Evolutionary conservation across 2,329 filamentous ascomycete genomes (phyloP), one percentile per base, ranked within the genome.

Genomic region (Microsporum ferrugineum): DNA sequence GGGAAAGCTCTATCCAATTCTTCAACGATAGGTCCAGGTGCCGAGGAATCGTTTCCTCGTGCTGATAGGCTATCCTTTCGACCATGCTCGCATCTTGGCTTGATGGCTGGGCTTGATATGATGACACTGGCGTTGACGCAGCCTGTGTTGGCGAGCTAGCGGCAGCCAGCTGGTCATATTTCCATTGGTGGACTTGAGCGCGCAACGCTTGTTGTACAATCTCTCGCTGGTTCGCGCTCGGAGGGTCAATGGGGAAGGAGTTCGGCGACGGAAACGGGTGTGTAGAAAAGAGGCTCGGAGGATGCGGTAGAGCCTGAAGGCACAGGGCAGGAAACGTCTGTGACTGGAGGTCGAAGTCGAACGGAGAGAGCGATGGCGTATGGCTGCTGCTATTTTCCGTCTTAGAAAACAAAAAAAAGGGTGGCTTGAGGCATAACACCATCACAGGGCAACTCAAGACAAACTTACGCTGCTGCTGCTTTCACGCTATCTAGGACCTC

Each of bases 241-340:
- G 91, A 1, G 88, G 86, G 27, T 84, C 78, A 36, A 95, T 82
- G 0, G 90, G 90, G 85, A 92, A 96, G 0, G 89, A 94, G 2
- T 86, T 84, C 23, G 84, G 79, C 0, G 87, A 89, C 1, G 90
- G 80, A 68, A 95, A 87, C 34, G 91, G 89, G 5, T 87, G 89
- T 0, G 86, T 83, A 7, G 89, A 88, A 75, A 91, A 92, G 5
- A 96, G 79, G 0, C 89, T 94, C 2, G 89, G 86, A 2, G 91
- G 90, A 7, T 88, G 81, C 39, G 88, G 84, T 0, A 97, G 83
- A 66, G 92, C 87, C 65, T 88, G 88, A 8, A 96, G 82, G 39
- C 87, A 90, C 45, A 97, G 81, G 5, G 88, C 86, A 5, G 91
- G 90, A 68, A 96, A 96, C 63, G 90, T 90, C 71, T 95, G 84